A percentile compares a stretch with the other conserved stretches of the same genome.
Evolutionary conservation across 2,329 filamentous ascomycete species (phyloP).

Genomic region (Bertia moriformis): DNA sequence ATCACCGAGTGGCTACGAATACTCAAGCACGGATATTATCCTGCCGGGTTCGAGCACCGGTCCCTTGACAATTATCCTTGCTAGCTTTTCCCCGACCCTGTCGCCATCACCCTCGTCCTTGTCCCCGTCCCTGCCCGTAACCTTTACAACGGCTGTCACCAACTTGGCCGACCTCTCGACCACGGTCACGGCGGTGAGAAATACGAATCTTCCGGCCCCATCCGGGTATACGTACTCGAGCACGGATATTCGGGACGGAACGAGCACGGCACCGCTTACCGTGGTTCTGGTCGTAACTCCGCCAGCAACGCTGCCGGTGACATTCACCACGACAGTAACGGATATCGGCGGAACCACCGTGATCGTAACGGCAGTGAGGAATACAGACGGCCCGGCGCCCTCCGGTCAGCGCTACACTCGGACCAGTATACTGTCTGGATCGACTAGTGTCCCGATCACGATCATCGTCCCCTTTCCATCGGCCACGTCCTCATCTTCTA

Average conservation of each 20-base stretch:
- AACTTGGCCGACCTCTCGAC: too few relatives aligned
- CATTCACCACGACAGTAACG: background rate
- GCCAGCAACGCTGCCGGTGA: background rate
- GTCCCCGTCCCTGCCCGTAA: background rate
- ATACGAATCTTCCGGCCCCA: too few relatives aligned
- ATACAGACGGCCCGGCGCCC: background rate
- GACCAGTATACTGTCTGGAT: background rate
- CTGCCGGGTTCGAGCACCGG: background rate
- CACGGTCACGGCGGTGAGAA: too few relatives aligned
- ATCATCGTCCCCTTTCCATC: background rate
- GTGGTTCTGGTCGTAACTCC: too few relatives aligned
- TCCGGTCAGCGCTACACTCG: background rate
- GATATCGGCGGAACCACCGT: background rate
- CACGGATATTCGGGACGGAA: too few relatives aligned
- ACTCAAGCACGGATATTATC: background rate
- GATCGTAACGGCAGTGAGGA: background rate
- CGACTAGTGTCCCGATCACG: background rate
- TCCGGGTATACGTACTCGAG: too few relatives aligned
- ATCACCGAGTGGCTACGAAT: background rate
- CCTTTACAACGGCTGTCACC: too few relatives aligned
- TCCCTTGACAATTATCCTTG: background rate
- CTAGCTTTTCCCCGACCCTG: too few relatives aligned
- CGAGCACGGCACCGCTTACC: too few relatives aligned
- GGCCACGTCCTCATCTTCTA: background rate
- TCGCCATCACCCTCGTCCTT: background rate